These are phyloP conservation scores for Metschnikowia dekortorum DNA, from an alignment of 805 yeast genomes.

Conservation along the genomic window DNA sequence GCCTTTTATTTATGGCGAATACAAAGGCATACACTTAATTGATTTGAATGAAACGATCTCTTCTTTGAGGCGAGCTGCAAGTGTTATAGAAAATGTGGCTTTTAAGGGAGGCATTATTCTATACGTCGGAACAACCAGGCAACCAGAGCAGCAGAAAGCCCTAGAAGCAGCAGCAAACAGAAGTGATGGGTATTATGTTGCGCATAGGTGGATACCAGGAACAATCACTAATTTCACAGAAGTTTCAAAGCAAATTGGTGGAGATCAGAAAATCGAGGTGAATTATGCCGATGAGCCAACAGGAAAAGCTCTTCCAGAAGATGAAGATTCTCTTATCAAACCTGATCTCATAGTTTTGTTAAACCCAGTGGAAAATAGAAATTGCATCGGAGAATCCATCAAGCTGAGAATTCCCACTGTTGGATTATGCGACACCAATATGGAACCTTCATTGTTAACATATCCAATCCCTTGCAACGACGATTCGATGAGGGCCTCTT, in stretches of 20 bases:
- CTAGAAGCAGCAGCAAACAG: conserved; percentile 77
- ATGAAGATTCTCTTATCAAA: conserved; percentile 54
- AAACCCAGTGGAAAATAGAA: conserved; percentile 84
- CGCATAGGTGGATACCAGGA: conserved; percentile 91
- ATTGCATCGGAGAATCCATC: conserved; percentile 76
- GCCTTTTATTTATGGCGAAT: conserved; percentile 81
- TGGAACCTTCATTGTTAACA: conserved; percentile 83
- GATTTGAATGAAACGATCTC: conserved; percentile 81
- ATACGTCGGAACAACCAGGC: conserved; percentile 79
- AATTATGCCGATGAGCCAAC: conserved; percentile 71
- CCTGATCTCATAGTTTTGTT: conserved; percentile 86
- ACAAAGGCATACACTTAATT: conserved; percentile 86
- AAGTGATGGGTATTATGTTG: conserved; percentile 74
- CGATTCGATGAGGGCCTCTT: conserved; percentile 78
- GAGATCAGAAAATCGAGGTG: conserved; percentile 48
- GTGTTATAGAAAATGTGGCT: conserved; percentile 78
- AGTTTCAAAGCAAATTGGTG: conserved; percentile 51
- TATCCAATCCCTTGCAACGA: conserved; percentile 97
- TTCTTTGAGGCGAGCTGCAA: conserved; percentile 74
- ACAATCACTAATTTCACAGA: conserved; percentile 81
- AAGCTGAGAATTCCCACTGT: conserved; percentile 84
- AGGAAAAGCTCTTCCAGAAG: conserved; percentile 47
- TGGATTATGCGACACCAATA: conserved; percentile 90
- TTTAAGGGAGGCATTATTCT: conserved; percentile 80
- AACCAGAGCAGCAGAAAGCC: conserved; percentile 59